Conservation (phyloP, 352 stramenopile genomes). For the Paralagenidium karlingii region DNA sequence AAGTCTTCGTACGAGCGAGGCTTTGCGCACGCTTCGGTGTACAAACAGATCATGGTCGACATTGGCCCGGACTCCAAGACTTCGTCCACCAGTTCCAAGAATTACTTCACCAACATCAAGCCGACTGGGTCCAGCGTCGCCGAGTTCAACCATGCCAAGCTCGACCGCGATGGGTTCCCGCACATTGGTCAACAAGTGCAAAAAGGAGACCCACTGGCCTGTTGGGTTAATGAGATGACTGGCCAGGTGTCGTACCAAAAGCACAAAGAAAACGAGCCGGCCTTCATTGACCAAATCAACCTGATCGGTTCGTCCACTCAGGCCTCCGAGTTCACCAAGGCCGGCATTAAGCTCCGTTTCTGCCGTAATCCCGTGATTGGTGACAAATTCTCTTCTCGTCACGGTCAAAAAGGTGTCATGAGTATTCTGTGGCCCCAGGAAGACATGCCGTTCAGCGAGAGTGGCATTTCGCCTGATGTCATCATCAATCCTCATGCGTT, state of each 20-base stretch:
- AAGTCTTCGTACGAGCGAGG: constrained; percentile 97
- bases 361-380: constrained; percentile 98
- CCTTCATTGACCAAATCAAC: constrained; percentile 94
- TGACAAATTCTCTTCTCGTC: constrained; percentile 99
- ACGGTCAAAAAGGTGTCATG: constrained; percentile 99
- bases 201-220: constrained; percentile 93
- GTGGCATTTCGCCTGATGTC: constrained; percentile 96
- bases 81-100: constrained; percentile 32
- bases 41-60: constrained; percentile 97
- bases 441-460: constrained; percentile 99
- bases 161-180: constrained; percentile 96
- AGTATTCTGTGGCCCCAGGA: constrained; percentile 98
- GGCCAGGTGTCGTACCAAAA: constrained; percentile 85
- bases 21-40: constrained; percentile 96
- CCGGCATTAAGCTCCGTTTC: constrained; percentile 95
- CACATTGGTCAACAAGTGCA: constrained; percentile 91
- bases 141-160: constrained; percentile 53
- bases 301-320: constrained; percentile 63
- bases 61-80: constrained; percentile 42
- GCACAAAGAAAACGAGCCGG: constrained; percentile 97
- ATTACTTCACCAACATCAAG: constrained; percentile 90
- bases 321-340: constrained; percentile 74
- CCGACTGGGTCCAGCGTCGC: constrained; percentile 27
- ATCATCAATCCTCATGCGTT: constrained; percentile 99
- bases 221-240: constrained; percentile 92